A percentile compares a stretch with the other conserved stretches of the same genome.
Conservation (phyloP, 306 rosid species). For the Casuarina glauca region DNA sequence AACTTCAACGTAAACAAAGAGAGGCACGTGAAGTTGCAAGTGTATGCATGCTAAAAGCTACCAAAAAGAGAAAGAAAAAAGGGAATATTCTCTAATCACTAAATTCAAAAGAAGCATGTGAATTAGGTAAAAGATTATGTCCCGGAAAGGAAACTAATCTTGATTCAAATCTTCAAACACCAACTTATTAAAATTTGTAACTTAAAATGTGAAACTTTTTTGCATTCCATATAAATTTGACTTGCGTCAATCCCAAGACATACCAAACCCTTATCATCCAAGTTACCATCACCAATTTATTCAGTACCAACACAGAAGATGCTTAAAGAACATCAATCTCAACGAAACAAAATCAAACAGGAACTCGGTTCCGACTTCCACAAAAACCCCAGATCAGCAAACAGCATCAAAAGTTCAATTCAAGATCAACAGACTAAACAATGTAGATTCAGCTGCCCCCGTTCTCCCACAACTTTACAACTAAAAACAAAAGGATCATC, state of each 20-base stretch:
- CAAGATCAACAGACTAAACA: constrained; percentile 3
- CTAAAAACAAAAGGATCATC: neutral
- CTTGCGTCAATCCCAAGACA: neutral
- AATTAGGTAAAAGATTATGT: neutral
- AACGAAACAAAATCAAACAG: neutral
- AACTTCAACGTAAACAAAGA: neutral
- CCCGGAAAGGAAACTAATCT: neutral
- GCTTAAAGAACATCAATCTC: neutral
- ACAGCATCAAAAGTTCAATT: neutral
- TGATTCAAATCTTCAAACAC: neutral
- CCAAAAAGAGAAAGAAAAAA: neutral
- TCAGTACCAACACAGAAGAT: neutral
- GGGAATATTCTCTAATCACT: neutral
- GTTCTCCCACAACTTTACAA: neutral
- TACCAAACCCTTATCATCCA: neutral
- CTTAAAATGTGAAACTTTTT: neutral
- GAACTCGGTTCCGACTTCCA: neutral
- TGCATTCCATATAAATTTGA: neutral
- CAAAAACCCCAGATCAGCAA: neutral
- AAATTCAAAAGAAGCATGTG: neutral
- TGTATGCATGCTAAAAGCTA: neutral
- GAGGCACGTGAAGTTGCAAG: neutral
- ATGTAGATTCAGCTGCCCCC: constrained; percentile 5
- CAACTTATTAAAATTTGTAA: neutral
- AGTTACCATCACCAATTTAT: neutral